These are phyloP conservation scores for Penicillium steckii DNA, from an alignment of 495 filamentous ascomycete genomes.

Conservation along the genomic window DNA sequence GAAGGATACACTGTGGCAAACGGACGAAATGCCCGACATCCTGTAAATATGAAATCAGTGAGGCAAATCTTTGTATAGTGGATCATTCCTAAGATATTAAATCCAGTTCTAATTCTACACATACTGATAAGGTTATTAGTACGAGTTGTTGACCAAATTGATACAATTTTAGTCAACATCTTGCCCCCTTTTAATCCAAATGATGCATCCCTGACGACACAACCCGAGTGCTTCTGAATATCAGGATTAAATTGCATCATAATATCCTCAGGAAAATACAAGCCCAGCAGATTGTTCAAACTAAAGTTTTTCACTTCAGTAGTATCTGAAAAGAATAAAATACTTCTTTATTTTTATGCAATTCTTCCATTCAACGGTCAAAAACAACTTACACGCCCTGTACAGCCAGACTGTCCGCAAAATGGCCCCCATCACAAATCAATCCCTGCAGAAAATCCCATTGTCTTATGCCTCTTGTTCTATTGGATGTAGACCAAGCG, in stretches of 20 bases:
- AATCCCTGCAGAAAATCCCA: slow-evolving; percentile 49
- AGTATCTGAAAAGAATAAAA: no score
- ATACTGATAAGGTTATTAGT: no score
- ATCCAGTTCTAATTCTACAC: neutral
- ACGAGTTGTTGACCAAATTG: no score
- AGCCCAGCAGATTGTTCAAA: no score
- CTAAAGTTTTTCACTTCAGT: no score
- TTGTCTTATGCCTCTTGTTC: slow-evolving; percentile 65
- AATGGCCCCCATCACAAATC: slow-evolving; percentile 18
- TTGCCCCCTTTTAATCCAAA: neutral
- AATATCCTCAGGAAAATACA: neutral
- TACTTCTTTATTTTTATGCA: neutral
- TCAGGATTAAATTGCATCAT: slow-evolving; percentile 8
- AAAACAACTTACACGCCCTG: neutral
- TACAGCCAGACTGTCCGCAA: slow-evolving; percentile 2
- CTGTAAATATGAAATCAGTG: slow-evolving; percentile 22
- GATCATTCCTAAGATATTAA: neutral
- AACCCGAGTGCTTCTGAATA: neutral
- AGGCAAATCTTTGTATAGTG: neutral
- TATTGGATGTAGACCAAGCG: slow-evolving; percentile 50
- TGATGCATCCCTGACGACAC: slow-evolving; percentile 5
- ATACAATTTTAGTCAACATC: neutral
- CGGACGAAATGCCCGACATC: slow-evolving; percentile 5
- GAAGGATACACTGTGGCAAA: slow-evolving; percentile 13
- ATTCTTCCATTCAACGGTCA: neutral